Percentiles rank a stretch among this genome's conserved stretches.
Conservation (phyloP, 2,329 filamentous ascomycete species). For the Pestalotiopsis sp. region DNA sequence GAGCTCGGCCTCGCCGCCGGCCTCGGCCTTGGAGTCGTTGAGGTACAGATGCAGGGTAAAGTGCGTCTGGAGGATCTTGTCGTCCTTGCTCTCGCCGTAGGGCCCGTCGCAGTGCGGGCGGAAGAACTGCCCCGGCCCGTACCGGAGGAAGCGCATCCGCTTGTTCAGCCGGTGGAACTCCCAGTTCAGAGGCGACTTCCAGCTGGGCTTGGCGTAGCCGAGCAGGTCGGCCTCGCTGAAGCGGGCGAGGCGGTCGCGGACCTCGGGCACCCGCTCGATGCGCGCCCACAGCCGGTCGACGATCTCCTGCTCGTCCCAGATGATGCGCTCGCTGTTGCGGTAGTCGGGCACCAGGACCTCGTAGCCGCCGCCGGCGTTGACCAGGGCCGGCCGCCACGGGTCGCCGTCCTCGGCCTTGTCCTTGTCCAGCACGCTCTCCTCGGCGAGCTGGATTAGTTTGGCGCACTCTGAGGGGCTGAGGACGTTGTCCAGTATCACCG, state of each 20-base stretch:
- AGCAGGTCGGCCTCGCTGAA: conserved; percentile 34
- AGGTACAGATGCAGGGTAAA: conserved; percentile 62
- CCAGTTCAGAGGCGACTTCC: conserved; percentile 33
- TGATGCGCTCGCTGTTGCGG: conserved; percentile 75
- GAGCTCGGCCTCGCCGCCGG: conserved; percentile 36
- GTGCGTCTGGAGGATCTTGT: conserved; percentile 45
- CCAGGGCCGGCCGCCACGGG: conserved; percentile 69
- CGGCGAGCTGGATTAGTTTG: conserved; percentile 52
- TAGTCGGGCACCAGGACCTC: conserved; percentile 61
- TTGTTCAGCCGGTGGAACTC: conserved; percentile 65
- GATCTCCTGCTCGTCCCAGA: conserved; percentile 69
- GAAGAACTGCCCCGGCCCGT: conserved; percentile 74
- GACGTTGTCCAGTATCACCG: conserved; percentile 59
- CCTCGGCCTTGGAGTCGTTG: conserved; percentile 49
- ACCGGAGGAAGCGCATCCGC: conserved; percentile 75
- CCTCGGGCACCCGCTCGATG: conserved; percentile 45
- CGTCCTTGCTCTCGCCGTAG: conserved; percentile 58
- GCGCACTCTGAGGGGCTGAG: conserved; percentile 26
- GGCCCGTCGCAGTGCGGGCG: conserved; percentile 69
- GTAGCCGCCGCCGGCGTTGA: conserved; percentile 65
- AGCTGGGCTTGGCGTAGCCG: conserved; percentile 39
- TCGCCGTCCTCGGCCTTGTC: conserved; percentile 32
- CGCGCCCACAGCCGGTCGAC: conserved; percentile 67
- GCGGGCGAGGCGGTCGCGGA: conserved; percentile 42
- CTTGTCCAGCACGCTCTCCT: conserved; percentile 54